These are phyloP conservation scores for Musa itinerans DNA, from an alignment of 176 grass and related monocot species.

Conservation along the genomic window DNA sequence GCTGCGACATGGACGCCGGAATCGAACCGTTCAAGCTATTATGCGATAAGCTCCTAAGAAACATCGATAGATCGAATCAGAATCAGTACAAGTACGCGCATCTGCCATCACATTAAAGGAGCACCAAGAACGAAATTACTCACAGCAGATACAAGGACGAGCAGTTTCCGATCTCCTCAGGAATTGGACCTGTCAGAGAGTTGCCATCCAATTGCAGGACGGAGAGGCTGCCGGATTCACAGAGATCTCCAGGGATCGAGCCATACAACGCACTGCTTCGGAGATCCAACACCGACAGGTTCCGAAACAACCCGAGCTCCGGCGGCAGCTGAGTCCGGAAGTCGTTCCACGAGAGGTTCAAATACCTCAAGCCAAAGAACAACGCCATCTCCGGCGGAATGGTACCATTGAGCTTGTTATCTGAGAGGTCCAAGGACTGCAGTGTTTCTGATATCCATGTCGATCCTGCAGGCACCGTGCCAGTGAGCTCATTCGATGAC, in stretches of 20 bases:
- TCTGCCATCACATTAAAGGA: background rate
- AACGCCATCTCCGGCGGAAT: slow-evolving; percentile 67
- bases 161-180: slow-evolving; percentile 60
- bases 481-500: slow-evolving; percentile 66
- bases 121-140: slow-evolving; percentile 4
- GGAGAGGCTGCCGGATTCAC: slow-evolving; percentile 64
- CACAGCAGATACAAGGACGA: slow-evolving; percentile 83
- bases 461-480: slow-evolving; percentile 47
- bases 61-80: slow-evolving; percentile 4
- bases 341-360: slow-evolving; percentile 75
- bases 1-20: slow-evolving; percentile 40
- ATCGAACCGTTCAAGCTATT: slow-evolving; percentile 63
- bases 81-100: background rate
- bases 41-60: slow-evolving; percentile 67
- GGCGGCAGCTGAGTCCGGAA: slow-evolving; percentile 76
- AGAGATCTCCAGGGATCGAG: slow-evolving; percentile 47
- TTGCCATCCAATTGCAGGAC: slow-evolving; percentile 92
- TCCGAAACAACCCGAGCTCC: slow-evolving; percentile 64
- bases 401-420: slow-evolving; percentile 49
- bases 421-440: slow-evolving; percentile 74
- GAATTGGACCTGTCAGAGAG: slow-evolving; percentile 60
- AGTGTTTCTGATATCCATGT: slow-evolving; percentile 52
- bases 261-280: slow-evolving; percentile 57
- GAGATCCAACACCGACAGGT: slow-evolving; percentile 78
- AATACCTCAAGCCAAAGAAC: slow-evolving; percentile 54